Base-by-base conservation (phyloP, 139 green algal genomes). In the Chlorella sp. region DNA sequence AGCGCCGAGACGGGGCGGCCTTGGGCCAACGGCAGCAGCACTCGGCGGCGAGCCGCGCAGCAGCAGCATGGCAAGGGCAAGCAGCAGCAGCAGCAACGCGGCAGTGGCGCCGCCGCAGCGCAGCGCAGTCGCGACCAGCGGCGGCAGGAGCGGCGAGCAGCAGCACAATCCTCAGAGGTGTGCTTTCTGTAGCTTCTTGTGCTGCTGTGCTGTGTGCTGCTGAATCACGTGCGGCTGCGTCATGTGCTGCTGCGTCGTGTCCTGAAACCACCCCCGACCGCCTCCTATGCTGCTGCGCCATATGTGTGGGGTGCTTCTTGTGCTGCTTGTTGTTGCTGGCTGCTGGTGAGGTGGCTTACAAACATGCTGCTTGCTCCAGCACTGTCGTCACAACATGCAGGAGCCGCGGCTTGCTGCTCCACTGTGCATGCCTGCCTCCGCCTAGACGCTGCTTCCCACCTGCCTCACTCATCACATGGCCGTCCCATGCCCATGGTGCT, bases 111-210 rank as follows among this genome's bases (percentile, higher is more conserved):
- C 30, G 79, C 3, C 28, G 30, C 28, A 9, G 79, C 3, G 28
- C 26, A 81, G 68, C 84, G 66, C 60, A 57, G 57, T 32, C 82
- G 82, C 19, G 82, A 86, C 36, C 57, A 88, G 68, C 84, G 84
- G 39, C 64, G 40, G 84, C 68, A 88, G 84, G 64, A 87, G 61
- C 83, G 83, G 11, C 61, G 64, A 24, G 83, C 61, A 42, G 83
- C 83, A 37, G 57, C 37, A 24, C 79, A 83, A 28, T 57, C 78
- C 1, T 40, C 82, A 87, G 82, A 87, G 82, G 82, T 87, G 21
- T 14, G 81, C 9, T 30, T 16, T 18, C 22, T 76, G 48, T 57
- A 16, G 48, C 48, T 57, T 57, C 48, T 9, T 9, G 48, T 57
- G 48, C 32, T 78, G 71, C 32, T 78, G 71, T 39, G 71, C 28